Base-by-base conservation (phyloP, 2,329 filamentous ascomycete genomes). In the Aspergillus sp. region DNA sequence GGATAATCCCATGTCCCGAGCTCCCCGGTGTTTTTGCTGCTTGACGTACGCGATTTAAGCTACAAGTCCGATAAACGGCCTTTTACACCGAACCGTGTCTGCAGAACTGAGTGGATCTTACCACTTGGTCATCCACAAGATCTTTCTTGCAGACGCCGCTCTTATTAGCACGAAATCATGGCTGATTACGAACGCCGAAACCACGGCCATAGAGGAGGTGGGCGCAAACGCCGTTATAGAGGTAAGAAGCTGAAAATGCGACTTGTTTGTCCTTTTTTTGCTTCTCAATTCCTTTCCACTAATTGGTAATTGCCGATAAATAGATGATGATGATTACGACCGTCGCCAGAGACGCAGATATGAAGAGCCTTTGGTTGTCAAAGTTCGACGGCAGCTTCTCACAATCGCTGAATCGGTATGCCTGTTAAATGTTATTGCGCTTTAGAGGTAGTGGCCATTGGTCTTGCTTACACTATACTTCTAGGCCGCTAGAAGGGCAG, bases 321-420 rank as follows among this genome's bases (percentile, higher is more conserved):
- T 62, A 85, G 90, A 95, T 64, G 89, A 95, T 64, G 89, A 96
- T 67, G 87, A 92, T 57, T 84, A 86, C 68, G 89, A 93, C 70
- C 73, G 89, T 66, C 84, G 86, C 24, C 89, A 89, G 72, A 86
- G 90, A 62, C 84, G 89, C 66, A 85, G 90, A 70, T 87, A 87
- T 66, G 88, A 93, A 69, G 86, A 89, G 62, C 89, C 90, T 5
- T 79, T 88, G 13, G 83, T 86, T 33, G 85, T 88, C 50, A 87
- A 87, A 62, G 81, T 96, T 61, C 88, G 91, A 65, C 89, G 88
- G 69, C 89, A 93, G 75, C 82, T 96, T 49, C 80, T 96, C 51
- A 83, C 85, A 56, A 87, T 96, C 66, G 91, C 91, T 61, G 92
- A 96, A 77, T 91, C 89, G 66, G 80, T 82, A 74, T 39, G 68